Evolutionary conservation across 768 basidiomycete species (phyloP).

Genomic region (Grammothele lineata): DNA sequence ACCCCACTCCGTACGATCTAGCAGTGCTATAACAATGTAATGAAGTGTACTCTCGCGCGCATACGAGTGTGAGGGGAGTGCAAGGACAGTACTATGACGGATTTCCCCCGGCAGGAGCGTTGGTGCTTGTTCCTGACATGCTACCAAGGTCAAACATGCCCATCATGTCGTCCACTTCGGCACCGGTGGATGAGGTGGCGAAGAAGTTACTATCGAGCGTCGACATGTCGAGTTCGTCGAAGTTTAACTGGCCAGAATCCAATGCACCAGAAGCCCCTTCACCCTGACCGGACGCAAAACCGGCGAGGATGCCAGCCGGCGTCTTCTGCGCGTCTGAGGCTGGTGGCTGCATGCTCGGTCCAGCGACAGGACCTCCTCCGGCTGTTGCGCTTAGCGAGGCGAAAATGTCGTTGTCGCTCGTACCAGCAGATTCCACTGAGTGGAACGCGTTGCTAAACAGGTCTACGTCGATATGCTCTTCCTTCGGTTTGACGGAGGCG

Average conservation of each 20-base stretch:
- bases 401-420: conserved; percentile 10
- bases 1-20: conserved; percentile 6
- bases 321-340: conserved; percentile 2
- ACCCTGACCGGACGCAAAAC: no score
- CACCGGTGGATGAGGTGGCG: conserved; percentile 21
- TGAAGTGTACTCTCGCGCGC: neutral
- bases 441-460: conserved; percentile 9
- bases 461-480: conserved; percentile 15
- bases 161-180: no score
- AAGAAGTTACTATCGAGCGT: conserved; percentile 41
- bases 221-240: conserved; percentile 45
- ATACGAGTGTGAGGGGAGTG: neutral
- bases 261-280: no score
- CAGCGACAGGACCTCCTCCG: neutral
- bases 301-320: conserved; percentile 11
- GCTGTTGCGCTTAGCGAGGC: no score
- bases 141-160: no score
- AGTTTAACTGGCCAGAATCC: conserved; percentile 28
- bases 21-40: conserved; percentile 2
- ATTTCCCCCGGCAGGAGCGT: no score
- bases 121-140: no score
- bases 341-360: no score
- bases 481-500: conserved; percentile 12
- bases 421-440: neutral
- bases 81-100: no score